A percentile compares a stretch with the other conserved stretches of the same genome.
Conservation (phyloP, 352 stramenopile genomes). For the Lagenidium giganteum region DNA sequence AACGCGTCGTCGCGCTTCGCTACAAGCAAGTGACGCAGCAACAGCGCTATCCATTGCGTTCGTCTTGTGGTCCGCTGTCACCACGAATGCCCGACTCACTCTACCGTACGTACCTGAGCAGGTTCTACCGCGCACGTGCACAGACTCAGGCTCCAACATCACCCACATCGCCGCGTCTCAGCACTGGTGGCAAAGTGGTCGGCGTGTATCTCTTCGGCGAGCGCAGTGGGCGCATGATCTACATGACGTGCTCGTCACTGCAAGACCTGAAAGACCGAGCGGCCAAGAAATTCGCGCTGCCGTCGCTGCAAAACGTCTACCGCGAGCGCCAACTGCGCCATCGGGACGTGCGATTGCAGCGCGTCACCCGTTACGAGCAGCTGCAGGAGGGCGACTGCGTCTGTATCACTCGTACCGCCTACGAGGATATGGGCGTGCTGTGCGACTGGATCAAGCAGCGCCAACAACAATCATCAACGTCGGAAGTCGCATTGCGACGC, state of each 20-base stretch:
- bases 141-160: no score
- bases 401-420: conserved; percentile 38
- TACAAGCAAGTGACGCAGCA: no score
- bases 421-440: conserved; percentile 53
- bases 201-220: conserved; percentile 32
- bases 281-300: conserved; percentile 18
- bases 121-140: no score
- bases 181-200: conserved; percentile 18
- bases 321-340: conserved; percentile 14
- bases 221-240: conserved; percentile 24
- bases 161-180: no score
- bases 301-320: conserved; percentile 26
- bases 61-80: no score
- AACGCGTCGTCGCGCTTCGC: no score
- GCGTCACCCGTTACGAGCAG: conserved; percentile 24
- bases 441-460: conserved; percentile 43
- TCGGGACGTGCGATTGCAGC: conserved; percentile 20
- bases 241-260: conserved; percentile 32
- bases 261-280: conserved; percentile 26
- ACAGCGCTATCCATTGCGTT: no score
- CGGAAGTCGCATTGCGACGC: no score
- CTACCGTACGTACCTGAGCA: no score
- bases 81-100: no score
- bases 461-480: no score
- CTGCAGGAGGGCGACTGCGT: conserved; percentile 37